phyloP scores from a whole-genome alignment of 1,284 basidiomycete genomes.

The Prillingera fragicola region DNA sequence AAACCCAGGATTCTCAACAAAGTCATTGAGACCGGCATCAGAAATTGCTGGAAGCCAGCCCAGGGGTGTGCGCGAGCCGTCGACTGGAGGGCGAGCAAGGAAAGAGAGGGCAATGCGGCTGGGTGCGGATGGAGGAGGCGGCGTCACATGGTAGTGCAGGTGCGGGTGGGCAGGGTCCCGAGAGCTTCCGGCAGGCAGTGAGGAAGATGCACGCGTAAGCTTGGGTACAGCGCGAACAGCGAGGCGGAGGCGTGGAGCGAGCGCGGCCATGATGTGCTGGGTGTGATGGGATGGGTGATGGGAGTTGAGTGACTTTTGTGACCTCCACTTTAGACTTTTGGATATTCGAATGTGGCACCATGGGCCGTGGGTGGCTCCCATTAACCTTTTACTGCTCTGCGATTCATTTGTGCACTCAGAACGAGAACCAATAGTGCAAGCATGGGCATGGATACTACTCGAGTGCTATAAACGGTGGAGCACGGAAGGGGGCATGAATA shows the following conservation, averaged over 20 bases:
- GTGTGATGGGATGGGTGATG: too few species aligned
- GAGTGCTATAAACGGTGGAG: too few species aligned
- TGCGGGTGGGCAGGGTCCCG: slow-evolving; percentile 37
- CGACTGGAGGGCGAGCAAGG: slow-evolving; percentile 24
- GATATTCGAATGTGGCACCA: too few species aligned
- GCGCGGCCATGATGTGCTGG: too few species aligned
- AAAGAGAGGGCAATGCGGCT: slow-evolving; percentile 28
- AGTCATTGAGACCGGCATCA: slow-evolving; percentile 31
- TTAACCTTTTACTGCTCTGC: too few species aligned
- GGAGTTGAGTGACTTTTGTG: too few species aligned
- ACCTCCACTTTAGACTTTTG: too few species aligned
- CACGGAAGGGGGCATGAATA: too few species aligned
- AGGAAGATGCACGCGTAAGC: neutral
- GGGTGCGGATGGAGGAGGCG: neutral
- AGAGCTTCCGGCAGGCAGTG: slow-evolving; percentile 2
- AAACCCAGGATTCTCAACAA: slow-evolving; percentile 35
- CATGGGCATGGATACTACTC: too few species aligned
- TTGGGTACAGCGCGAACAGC: neutral
- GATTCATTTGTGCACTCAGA: too few species aligned
- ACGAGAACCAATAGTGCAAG: too few species aligned
- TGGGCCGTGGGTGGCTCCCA: too few species aligned
- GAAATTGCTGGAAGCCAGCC: slow-evolving; percentile 34
- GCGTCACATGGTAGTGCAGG: slow-evolving; percentile 35
- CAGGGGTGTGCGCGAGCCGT: slow-evolving; percentile 19
- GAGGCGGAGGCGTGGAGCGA: neutral